These are phyloP conservation scores for Chlorella sp. DNA, from an alignment of 139 green algal species.

Conservation along the genomic window DNA sequence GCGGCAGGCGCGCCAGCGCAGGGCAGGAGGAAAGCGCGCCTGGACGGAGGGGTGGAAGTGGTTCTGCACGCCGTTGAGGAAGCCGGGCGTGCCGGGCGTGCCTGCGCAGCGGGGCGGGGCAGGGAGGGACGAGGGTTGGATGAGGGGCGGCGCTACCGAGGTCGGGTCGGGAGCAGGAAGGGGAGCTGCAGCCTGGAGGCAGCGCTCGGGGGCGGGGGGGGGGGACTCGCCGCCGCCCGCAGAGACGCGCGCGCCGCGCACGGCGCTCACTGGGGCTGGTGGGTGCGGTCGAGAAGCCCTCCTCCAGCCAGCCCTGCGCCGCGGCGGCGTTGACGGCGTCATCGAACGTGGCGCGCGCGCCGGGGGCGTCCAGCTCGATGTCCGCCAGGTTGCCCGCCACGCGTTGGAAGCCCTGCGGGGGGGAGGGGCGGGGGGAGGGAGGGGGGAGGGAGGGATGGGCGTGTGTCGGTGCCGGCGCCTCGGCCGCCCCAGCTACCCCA, in stretches of 20 bases:
- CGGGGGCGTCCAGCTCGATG: conserved; percentile 73
- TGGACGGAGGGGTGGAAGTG: not conserved
- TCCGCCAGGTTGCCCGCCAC: conserved; percentile 74
- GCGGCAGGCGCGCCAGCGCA: not conserved
- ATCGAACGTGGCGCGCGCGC: conserved; percentile 47
- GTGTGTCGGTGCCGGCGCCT: too few relatives aligned
- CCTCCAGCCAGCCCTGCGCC: conserved; percentile 37
- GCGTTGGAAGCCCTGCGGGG: conserved; percentile 58
- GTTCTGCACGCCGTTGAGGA: conserved; percentile 7
- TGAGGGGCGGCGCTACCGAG: too few relatives aligned
- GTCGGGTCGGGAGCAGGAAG: too few relatives aligned
- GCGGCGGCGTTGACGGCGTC: conserved; percentile 33
- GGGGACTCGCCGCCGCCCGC: too few relatives aligned
- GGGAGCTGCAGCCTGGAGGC: too few relatives aligned
- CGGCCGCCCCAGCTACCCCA: too few relatives aligned
- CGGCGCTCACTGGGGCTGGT: conserved; percentile 15
- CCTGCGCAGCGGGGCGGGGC: not conserved
- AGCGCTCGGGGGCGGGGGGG: too few relatives aligned
- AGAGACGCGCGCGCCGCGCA: too few relatives aligned
- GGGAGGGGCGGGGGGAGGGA: not conserved
- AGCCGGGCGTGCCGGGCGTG: conserved; percentile 3
- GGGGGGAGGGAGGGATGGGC: too few relatives aligned
- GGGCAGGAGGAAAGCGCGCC: not conserved
- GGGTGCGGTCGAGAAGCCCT: conserved; percentile 14
- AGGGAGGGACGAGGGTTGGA: not conserved